Evolutionary conservation across 2,329 filamentous ascomycete genomes (phyloP).

Genomic region (Colletotrichum endophyticum): DNA sequence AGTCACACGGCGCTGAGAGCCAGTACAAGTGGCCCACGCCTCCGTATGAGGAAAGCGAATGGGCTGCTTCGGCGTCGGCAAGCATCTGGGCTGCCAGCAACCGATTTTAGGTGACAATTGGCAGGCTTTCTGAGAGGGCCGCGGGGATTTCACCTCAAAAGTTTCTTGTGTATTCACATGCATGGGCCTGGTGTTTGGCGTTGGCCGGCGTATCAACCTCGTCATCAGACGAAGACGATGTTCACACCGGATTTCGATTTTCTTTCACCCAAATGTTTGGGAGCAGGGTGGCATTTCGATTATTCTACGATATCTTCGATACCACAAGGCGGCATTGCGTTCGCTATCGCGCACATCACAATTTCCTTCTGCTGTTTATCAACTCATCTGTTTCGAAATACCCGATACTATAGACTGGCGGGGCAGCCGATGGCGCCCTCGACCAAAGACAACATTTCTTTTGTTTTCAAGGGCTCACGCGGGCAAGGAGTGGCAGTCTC

Average conservation of each 20-base stretch:
- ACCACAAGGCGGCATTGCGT: slow-evolving; percentile 15
- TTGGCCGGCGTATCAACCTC: slow-evolving; percentile 10
- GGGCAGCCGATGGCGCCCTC: neutral
- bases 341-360: slow-evolving; percentile 16
- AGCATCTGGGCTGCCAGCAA: slow-evolving; percentile 79
- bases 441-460: slow-evolving; percentile 18
- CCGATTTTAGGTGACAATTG: slow-evolving; percentile 52
- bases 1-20: slow-evolving; percentile 42
- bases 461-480: slow-evolving; percentile 17
- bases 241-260: slow-evolving; percentile 18
- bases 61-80: slow-evolving; percentile 82
- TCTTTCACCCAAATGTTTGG: slow-evolving; percentile 21
- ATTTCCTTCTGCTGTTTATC: slow-evolving; percentile 5
- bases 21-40: slow-evolving; percentile 90
- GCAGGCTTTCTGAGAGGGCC: neutral
- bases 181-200: slow-evolving; percentile 23
- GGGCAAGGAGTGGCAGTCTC: slow-evolving; percentile 17
- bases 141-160: slow-evolving; percentile 2
- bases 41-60: slow-evolving; percentile 92
- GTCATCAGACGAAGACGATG: neutral
- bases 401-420: slow-evolving; percentile 23
- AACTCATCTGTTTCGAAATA: slow-evolving; percentile 21
- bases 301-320: slow-evolving; percentile 23
- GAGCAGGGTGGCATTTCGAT: slow-evolving; percentile 13
- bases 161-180: slow-evolving; percentile 18